A percentile compares a stretch with the other conserved stretches of the same genome.
Conservation (phyloP, 192 early-diverging fungal species). For the Coemansia sp. region DNA sequence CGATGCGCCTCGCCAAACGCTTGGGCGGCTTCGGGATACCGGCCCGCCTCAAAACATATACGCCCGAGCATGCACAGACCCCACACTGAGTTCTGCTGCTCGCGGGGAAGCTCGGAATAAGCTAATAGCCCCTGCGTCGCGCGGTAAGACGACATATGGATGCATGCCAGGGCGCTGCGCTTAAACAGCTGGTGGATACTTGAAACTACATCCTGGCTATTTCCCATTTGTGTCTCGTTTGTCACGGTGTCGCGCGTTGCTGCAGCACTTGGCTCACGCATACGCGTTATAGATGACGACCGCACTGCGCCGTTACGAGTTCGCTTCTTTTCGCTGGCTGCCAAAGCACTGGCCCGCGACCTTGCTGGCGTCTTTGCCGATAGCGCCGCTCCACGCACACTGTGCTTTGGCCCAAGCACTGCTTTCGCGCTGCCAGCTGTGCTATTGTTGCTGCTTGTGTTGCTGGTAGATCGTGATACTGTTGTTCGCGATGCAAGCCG, state of each 20-base stretch:
- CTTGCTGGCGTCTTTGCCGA: conserved; percentile 25
- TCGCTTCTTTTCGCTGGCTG: conserved; percentile 46
- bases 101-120: conserved; percentile 23
- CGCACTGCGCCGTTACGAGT: conserved; percentile 36
- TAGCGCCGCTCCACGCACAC: not conserved
- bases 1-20: conserved; percentile 58
- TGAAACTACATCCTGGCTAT: not conserved
- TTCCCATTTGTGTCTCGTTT: no score
- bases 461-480: not conserved
- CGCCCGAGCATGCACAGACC: conserved; percentile 53
- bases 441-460: not conserved
- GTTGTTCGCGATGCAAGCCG: conserved; percentile 11
- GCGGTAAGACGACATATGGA: conserved; percentile 19
- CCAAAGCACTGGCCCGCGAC: conserved; percentile 7
- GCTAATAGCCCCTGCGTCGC: conserved; percentile 19
- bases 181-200: conserved; percentile 15
- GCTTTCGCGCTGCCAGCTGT: not conserved
- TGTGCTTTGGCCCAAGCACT: not conserved
- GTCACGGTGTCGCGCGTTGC: not conserved
- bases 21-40: conserved; percentile 59
- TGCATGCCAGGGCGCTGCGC: conserved; percentile 10
- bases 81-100: conserved; percentile 43
- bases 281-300: conserved; percentile 6
- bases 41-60: conserved; percentile 55
- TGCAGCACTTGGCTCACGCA: not conserved